Evolutionary conservation across 345 rosid species (phyloP).

Genomic region (Mallotus nudiflorus): DNA sequence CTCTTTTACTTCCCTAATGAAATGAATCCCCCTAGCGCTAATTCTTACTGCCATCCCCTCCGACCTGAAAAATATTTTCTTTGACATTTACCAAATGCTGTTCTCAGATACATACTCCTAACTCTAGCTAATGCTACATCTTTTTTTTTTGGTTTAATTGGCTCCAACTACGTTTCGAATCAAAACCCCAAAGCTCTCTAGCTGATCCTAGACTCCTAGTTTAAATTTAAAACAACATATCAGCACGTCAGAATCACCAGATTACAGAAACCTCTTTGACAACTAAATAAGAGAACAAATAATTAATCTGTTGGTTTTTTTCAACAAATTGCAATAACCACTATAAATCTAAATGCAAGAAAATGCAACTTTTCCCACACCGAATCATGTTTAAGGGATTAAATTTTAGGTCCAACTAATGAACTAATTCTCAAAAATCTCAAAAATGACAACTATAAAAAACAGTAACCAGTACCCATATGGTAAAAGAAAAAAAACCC

Average conservation of each 20-base stretch:
- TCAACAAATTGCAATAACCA: background rate
- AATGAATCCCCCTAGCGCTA: no score
- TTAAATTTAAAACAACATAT: background rate
- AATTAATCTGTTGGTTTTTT: background rate
- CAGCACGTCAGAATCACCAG: background rate
- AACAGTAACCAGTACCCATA: background rate
- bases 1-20: no score
- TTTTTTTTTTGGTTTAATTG: no score
- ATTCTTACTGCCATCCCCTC: no score
- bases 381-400: no score
- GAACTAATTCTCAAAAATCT: background rate
- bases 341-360: background rate
- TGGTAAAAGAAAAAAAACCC: background rate
- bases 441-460: background rate
- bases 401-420: background rate
- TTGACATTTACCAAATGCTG: background rate
- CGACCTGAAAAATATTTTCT: background rate
- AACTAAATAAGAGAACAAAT: background rate
- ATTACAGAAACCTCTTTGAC: background rate
- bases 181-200: no score
- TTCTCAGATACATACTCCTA: background rate
- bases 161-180: no score
- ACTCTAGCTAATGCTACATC: background rate
- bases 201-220: no score
- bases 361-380: no score